Evolutionary conservation across 2,329 filamentous ascomycete species (phyloP), one percentile per base, ranked within the genome.

Genomic region (Nemania serpens): DNA sequence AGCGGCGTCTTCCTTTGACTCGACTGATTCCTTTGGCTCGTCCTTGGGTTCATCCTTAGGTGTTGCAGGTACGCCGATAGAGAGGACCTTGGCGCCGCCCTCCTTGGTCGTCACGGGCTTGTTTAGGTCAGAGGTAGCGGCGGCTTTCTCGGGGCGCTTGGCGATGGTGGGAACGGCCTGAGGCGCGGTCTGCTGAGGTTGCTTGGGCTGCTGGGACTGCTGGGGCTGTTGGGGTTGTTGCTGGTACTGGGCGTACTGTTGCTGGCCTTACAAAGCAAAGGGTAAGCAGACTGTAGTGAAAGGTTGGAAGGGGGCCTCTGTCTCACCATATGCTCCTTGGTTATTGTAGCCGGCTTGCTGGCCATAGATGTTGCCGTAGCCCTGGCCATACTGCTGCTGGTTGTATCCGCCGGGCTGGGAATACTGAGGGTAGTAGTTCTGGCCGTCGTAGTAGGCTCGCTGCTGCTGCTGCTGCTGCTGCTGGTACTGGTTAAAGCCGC

Each of bases 1-100:
- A 25, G 64, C 59, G 4, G 73, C 63, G 7, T 57, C 49, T 12
- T 51, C 52, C 36, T 75, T 75, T 73, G 78, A 76, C 25, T 60
- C 51, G 4, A 47, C 46, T 2, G 51, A n/a, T 15, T 58, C 45
- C 18, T 75, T 75, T 74, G 78, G 76, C 34, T 64, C 59, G 22
- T 36, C 37, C 41, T 84, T 84, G 62, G 80, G 77, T 56, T 86
- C 82, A 50, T 83, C 79, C 73, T 87, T 84, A 39, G 83, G 79
- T n/a, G 83, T 77, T 7, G 76, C 53, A 1, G 84, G 77, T 17
- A 79, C 82, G 46, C 90, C 89, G 58, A 96, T 88, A 47, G 90
- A 90, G 29, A 93, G 81, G n/a, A 89, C 87, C 75, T 89, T 91
- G 49, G 85, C 76, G 43, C 82, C 82, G 34, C 82, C 83, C 62